Evolutionary conservation across 1,284 basidiomycete genomes (phyloP), one percentile per base, ranked within the genome.

Genomic region (Moniliophthora roreri): DNA sequence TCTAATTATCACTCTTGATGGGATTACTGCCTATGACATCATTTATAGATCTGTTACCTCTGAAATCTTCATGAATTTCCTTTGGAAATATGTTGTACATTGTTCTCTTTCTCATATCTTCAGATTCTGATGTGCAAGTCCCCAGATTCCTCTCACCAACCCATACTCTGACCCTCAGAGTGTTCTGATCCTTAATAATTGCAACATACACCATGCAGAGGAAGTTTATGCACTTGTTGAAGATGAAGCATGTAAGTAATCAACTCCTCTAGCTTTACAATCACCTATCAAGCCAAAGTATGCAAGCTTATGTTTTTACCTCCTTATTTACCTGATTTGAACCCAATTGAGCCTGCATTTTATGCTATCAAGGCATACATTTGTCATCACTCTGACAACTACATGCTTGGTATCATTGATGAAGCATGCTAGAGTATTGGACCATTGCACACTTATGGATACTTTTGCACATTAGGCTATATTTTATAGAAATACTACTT

Each of bases 1-100:
- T 15, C 68, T 66, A 2, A 66, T 63, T 1, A 54, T 71, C 3
- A 62, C 62, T 0, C 37, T 67, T 8, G 63, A 67, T 55, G 64
- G 64, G 0, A 62, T 68, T n/a, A 48, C 66, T 11, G 50, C 62
- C 1, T 61, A 65, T n/a, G 48, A 63, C 8, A 59, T 68, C n/a
- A 48, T 66, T 5, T 59, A 64, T n/a, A 62, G 64, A 0, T 66
- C 63, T 0, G 59, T 66, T 3, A 63, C 59, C 11, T 53, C 51
- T 7, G 50, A 54, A 10, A 15, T 36, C 7, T 66, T 65, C 51
- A 34, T 64, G 2, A 16, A 58, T 6, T 66, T 66, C 46, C 51
- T 65, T 23, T 18, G 40, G 2, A 55, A 61, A 20, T 52, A 60
- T 48, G 49, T 66, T 6, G 58, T 66, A 51, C 24, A 51, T 60